These are phyloP conservation scores for Tylopilus rubrobrunneus DNA, from an alignment of 768 basidiomycete genomes.

Conservation along the genomic window DNA sequence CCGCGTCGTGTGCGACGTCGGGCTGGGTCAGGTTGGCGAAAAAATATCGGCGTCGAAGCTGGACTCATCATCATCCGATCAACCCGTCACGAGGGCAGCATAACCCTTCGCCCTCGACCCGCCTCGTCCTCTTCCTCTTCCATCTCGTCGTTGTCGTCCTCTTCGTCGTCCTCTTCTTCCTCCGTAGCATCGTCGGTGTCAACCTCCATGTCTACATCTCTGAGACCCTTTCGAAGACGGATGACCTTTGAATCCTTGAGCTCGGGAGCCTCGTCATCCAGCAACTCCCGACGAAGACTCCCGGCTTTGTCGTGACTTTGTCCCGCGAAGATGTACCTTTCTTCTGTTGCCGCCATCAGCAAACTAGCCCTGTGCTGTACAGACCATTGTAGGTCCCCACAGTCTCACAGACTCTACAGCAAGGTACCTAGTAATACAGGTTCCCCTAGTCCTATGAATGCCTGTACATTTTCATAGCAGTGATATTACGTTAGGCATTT, in stretches of 20 bases:
- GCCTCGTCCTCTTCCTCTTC: conserved; percentile 46
- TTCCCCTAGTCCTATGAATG: too few species aligned
- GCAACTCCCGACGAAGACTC: conserved; percentile 56
- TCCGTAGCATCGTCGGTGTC: conserved; percentile 58
- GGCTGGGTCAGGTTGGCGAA: conserved; percentile 65
- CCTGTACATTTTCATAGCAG: too few species aligned
- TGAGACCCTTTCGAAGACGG: conserved; percentile 57
- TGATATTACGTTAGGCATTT: too few species aligned
- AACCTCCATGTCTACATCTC: conserved; percentile 62
- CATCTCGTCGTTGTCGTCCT: conserved; percentile 33
- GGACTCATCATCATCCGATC: conserved; percentile 76
- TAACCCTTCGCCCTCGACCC: conserved; percentile 41
- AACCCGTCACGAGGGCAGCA: conserved; percentile 66
- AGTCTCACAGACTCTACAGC: too few species aligned
- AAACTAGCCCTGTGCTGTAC: too few species aligned
- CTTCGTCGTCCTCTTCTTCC: conserved; percentile 49
- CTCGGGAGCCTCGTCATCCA: conserved; percentile 51
- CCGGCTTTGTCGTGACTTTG: conserved; percentile 46
- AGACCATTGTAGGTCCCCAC: too few species aligned
- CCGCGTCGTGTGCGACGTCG: conserved; percentile 21
- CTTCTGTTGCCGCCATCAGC: too few species aligned
- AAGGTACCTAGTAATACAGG: too few species aligned
- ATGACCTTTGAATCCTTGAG: conserved; percentile 50
- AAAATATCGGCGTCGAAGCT: conserved; percentile 82
- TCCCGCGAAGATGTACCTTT: conserved; percentile 52